phyloP scores from a whole-genome alignment of 495 filamentous ascomycete genomes.

The Niebla homalea region DNA sequence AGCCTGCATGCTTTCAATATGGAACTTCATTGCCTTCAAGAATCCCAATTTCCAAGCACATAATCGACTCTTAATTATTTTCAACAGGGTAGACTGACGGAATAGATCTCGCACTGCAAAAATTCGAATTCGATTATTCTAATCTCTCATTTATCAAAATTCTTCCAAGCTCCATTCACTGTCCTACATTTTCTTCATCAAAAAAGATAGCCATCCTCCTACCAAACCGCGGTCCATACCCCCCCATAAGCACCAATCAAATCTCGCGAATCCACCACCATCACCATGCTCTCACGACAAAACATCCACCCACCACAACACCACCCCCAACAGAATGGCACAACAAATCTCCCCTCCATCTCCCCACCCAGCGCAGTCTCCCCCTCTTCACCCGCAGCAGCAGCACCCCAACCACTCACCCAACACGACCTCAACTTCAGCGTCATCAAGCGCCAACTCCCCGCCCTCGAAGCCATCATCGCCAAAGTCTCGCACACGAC shows the following conservation, averaged over 20 bases:
- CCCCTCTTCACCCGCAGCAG: conserved; percentile 12
- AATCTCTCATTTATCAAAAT: not conserved
- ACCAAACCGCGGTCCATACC: not conserved
- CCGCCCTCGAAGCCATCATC: conserved; percentile 49
- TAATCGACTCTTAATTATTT: no score
- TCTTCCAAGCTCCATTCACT: not conserved
- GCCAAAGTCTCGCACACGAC: conserved; percentile 67
- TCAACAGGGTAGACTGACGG: no score
- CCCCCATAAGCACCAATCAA: conserved; percentile 17
- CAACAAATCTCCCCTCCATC: conserved; percentile 10
- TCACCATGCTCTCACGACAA: conserved; percentile 9
- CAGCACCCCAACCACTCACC: conserved; percentile 34
- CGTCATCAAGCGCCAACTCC: conserved; percentile 64
- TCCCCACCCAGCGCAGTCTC: not conserved
- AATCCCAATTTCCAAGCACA: no score
- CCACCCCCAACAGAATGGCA: not conserved
- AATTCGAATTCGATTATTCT: no score
- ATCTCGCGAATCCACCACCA: conserved; percentile 21
- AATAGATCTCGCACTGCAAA: no score
- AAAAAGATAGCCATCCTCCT: not conserved
- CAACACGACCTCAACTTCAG: conserved; percentile 67
- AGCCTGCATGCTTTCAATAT: no score
- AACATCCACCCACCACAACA: conserved; percentile 13
- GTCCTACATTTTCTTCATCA: not conserved
- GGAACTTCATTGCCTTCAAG: no score